Conservation (phyloP, 2,329 filamentous ascomycete genomes). For the Dactylellina leptospora region DNA sequence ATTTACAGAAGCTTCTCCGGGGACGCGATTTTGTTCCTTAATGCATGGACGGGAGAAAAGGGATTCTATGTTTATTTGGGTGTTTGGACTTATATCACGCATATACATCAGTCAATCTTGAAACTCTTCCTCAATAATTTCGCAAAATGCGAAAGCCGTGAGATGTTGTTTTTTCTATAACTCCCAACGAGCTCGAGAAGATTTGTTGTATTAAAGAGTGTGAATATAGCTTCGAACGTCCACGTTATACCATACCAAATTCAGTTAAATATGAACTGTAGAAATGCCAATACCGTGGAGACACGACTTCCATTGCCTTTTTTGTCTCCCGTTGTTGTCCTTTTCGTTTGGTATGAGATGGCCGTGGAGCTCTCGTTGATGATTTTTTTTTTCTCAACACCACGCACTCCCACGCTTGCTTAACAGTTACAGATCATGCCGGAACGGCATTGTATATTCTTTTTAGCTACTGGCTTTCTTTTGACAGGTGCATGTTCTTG, state of each 20-base stretch:
- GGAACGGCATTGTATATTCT: background rate
- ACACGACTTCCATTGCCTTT: constrained; percentile 18
- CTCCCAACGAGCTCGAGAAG: too few relatives aligned
- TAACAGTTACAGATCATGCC: background rate
- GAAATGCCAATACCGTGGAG: constrained; percentile 26
- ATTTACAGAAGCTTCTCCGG: too few relatives aligned
- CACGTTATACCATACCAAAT: background rate
- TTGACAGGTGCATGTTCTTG: too few relatives aligned
- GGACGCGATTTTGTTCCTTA: background rate
- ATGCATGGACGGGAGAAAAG: background rate
- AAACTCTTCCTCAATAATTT: too few relatives aligned
- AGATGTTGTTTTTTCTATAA: too few relatives aligned
- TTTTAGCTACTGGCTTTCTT: background rate
- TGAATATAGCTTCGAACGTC: constrained; percentile 3
- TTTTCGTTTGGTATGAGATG: background rate
- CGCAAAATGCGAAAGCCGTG: too few relatives aligned
- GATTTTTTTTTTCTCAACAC: constrained; percentile 2
- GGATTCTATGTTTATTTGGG: background rate
- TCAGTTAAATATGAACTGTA: background rate
- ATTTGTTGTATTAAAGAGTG: too few relatives aligned
- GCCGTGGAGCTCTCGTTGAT: background rate
- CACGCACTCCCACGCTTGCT: background rate
- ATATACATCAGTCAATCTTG: too few relatives aligned
- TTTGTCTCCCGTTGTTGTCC: background rate
- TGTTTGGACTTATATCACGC: too few relatives aligned